A percentile compares a stretch with the other conserved stretches of the same genome.
These are phyloP conservation scores for Carex cristatella DNA, from an alignment of 176 grass and related monocot species.

Conservation along the genomic window DNA sequence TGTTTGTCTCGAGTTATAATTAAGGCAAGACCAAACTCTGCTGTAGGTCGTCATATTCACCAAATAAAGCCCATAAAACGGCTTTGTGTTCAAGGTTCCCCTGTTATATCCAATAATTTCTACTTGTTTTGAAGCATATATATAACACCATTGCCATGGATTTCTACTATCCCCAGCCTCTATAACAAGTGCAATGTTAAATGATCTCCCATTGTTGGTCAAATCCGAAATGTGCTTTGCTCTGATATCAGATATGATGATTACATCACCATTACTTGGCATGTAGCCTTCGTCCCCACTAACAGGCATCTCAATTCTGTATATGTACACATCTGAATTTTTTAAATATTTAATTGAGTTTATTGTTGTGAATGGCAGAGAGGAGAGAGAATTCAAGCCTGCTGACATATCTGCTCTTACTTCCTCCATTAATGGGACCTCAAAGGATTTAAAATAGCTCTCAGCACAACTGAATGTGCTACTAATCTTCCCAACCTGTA, in stretches of 20 bases:
- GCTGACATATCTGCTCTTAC: slow-evolving; percentile 16
- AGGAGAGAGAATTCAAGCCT: background rate
- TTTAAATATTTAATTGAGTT: background rate
- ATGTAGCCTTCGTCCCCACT: background rate
- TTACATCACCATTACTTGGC: slow-evolving; percentile 3
- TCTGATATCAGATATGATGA: slow-evolving; percentile 13
- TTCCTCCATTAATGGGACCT: slow-evolving; percentile 10
- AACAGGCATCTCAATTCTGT: background rate
- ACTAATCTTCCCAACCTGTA: background rate
- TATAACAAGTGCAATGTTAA: background rate
- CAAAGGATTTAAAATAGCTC: slow-evolving; percentile 15
- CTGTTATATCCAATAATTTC: background rate
- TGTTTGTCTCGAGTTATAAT: background rate
- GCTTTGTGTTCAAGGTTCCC: background rate
- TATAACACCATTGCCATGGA: background rate
- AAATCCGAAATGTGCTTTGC: background rate
- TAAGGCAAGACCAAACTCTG: slow-evolving; percentile 19
- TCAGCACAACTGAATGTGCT: background rate
- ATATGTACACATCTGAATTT: background rate
- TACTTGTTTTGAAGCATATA: background rate
- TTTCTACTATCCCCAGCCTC: background rate
- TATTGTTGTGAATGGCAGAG: slow-evolving; percentile 1
- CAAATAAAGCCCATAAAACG: slow-evolving; percentile 13
- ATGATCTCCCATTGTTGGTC: background rate
- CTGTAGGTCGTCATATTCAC: slow-evolving; percentile 20